A percentile compares a stretch with the other conserved stretches of the same genome.
phyloP scores from a whole-genome alignment of 345 rosid species.

The Physaria fendleri region DNA sequence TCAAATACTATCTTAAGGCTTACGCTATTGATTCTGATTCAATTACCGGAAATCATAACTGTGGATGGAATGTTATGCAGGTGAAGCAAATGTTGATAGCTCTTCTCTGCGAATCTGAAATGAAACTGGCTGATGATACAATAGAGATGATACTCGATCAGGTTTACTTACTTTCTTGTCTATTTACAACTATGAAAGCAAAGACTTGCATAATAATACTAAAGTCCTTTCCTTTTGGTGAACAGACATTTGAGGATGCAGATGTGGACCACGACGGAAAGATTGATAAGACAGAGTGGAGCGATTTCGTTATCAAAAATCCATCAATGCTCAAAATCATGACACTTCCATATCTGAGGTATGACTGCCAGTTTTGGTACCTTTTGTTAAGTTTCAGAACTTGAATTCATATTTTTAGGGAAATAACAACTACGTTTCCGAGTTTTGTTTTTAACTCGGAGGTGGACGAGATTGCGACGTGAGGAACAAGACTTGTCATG shows the following conservation, averaged over 20 bases:
- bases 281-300: conserved; percentile 81
- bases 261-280: conserved; percentile 76
- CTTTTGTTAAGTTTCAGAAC: neutral
- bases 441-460: conserved; percentile 93
- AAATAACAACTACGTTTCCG: conserved; percentile 90
- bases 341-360: conserved; percentile 95
- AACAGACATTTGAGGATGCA: conserved; percentile 86
- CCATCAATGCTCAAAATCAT: conserved; percentile 86
- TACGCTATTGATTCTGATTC: neutral
- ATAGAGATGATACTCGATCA: conserved; percentile 85
- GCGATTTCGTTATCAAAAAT: conserved; percentile 64
- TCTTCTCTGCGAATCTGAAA: conserved; percentile 89
- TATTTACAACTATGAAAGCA: neutral
- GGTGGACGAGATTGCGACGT: conserved; percentile 87
- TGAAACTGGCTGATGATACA: conserved; percentile 93
- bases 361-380: neutral
- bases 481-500: conserved; percentile 20
- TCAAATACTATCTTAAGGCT: neutral
- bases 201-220: neutral
- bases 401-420: conserved; percentile 44
- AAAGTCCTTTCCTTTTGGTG: neutral
- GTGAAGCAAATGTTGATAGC: conserved; percentile 98
- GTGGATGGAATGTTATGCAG: conserved; percentile 44
- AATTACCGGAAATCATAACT: conserved; percentile 26
- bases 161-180: conserved; percentile 36